Percentiles rank a stretch among this genome's conserved stretches.
Conservation (phyloP, 371 early-diverging fungal genomes). For the Batrachochytrium dendrobatidis region DNA sequence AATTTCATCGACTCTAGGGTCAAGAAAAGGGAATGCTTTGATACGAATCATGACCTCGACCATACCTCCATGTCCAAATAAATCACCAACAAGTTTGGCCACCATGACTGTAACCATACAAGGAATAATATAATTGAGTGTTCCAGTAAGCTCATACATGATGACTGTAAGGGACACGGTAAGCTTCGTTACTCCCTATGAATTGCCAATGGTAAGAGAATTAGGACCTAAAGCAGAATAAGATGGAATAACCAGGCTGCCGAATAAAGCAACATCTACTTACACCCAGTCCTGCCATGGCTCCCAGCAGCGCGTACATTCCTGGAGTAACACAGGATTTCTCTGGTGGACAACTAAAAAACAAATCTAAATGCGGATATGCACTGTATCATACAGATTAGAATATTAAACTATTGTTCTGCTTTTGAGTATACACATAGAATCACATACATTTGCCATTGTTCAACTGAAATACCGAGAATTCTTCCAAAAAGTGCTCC, state of each 20-base stretch:
- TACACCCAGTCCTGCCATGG: constrained; percentile 84
- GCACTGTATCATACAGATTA: constrained; percentile 46
- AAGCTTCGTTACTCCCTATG: constrained; percentile 47
- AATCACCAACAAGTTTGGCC: constrained; percentile 86
- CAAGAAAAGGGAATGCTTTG: constrained; percentile 79
- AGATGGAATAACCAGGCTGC: not conserved
- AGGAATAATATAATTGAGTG: constrained; percentile 81
- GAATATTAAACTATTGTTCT: too few relatives aligned
- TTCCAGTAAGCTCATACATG: constrained; percentile 93
- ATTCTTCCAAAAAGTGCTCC: constrained; percentile 92
- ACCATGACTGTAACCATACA: constrained; percentile 89
- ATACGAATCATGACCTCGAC: constrained; percentile 75
- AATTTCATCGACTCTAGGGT: constrained; percentile 48
- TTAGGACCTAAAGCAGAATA: not conserved
- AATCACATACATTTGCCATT: constrained; percentile 49
- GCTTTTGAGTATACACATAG: too few relatives aligned
- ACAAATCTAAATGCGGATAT: constrained; percentile 27
- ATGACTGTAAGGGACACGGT: constrained; percentile 81
- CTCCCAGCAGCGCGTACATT: constrained; percentile 91
- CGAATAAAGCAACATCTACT: not conserved
- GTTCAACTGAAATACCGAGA: constrained; percentile 73
- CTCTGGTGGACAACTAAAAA: constrained; percentile 29
- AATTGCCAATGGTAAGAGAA: not conserved
- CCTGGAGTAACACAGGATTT: constrained; percentile 81
- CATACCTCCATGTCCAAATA: constrained; percentile 72